Conservation (phyloP, 2,329 filamentous ascomycete genomes). For the Sporothrix inflata region DNA sequence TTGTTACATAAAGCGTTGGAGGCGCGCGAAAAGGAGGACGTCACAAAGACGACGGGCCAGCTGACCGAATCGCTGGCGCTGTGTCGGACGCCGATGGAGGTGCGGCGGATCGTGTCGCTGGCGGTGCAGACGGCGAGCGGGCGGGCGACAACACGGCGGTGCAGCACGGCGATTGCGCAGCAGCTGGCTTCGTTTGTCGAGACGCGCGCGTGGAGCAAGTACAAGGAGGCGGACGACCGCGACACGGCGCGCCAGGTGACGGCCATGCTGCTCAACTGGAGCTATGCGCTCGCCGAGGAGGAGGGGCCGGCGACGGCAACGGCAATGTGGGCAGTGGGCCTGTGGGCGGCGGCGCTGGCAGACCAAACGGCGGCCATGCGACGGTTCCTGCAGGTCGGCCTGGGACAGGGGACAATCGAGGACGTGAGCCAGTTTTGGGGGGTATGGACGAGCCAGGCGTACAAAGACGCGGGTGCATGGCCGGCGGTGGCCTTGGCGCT, state of each 20-base stretch:
- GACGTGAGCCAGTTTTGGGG: not conserved
- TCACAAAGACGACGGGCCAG: not conserved
- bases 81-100: constrained; percentile 31
- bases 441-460: not conserved
- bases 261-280: constrained; percentile 48
- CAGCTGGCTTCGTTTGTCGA: constrained; percentile 1
- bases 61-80: constrained; percentile 28
- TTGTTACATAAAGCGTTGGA: constrained; percentile 38
- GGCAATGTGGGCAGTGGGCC: constrained; percentile 33
- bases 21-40: not conserved
- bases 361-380: constrained; percentile 31
- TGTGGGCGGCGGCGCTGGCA: constrained; percentile 30
- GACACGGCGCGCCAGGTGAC: constrained; percentile 21
- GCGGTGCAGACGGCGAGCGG: constrained; percentile 34
- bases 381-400: constrained; percentile 33
- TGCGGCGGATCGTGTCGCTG: constrained; percentile 37
- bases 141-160: constrained; percentile 29
- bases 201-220: not conserved
- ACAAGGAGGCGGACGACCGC: not conserved
- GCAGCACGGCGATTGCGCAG: not conserved
- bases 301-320: not conserved
- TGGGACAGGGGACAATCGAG: not conserved
- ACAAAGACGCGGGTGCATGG: not conserved
- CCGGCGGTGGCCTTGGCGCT: not conserved
- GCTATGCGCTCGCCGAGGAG: constrained; percentile 32